A percentile compares a stretch with the other conserved stretches of the same genome.
These are phyloP conservation scores for Sequoiadendron giganteum DNA, from an alignment of 75 land plant species.

Conservation along the genomic window DNA sequence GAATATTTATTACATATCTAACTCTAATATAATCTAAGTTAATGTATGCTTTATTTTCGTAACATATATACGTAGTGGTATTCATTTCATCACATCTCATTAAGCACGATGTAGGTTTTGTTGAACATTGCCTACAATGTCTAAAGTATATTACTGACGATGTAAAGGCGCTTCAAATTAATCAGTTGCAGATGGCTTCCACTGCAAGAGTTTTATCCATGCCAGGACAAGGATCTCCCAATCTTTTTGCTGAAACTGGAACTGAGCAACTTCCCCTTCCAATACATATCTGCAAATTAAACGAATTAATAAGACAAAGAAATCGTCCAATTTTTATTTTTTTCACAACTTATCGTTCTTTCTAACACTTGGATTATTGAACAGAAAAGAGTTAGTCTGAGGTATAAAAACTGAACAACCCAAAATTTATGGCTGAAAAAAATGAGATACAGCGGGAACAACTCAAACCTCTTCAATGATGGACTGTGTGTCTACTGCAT, in stretches of 20 bases:
- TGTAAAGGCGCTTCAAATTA: neutral
- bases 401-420: neutral
- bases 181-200: constrained; percentile 45
- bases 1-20: too few species aligned
- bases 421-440: neutral
- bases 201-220: constrained; percentile 56
- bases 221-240: constrained; percentile 46
- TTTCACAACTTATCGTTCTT: neutral
- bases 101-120: neutral
- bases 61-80: too few species aligned
- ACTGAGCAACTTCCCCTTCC: constrained; percentile 52
- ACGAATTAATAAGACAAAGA: neutral
- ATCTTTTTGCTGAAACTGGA: constrained; percentile 20
- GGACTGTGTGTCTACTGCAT: constrained; percentile 17
- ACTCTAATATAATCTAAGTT: too few species aligned
- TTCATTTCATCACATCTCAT: neutral
- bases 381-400: neutral
- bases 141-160: neutral
- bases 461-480: constrained; percentile 30
- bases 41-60: too few species aligned
- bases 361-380: neutral
- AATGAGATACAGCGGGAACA: neutral
- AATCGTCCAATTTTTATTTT: neutral
- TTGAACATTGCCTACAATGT: neutral
- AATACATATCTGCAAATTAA: constrained; percentile 55